Evolutionary conservation across 306 rosid species (phyloP), one percentile per base, ranked within the genome.

Genomic region (Quercus gilva): DNA sequence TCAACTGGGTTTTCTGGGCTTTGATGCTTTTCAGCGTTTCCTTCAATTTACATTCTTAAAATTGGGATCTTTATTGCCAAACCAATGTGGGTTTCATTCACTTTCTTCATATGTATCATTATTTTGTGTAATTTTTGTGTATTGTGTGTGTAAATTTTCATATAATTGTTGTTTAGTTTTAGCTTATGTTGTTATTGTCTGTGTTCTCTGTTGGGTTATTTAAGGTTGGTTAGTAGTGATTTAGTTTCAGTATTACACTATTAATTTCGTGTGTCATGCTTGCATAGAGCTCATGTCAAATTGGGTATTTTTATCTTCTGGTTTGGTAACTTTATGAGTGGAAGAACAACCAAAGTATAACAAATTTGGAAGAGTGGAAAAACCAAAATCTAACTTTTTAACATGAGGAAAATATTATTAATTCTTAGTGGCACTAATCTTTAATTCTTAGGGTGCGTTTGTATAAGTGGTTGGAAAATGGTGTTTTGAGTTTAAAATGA

Each of bases 1-100:
- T 53, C 19, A 74, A 51, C 51, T 75, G 43, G 81, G 15, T 19
- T 18, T 72, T 74, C 31, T 14, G 45, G 76, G 64, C 49, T 72
- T 55, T 43, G 65, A n/a, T 29, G 8, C 17, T 67, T 67, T 35
- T 67, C 72, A 35, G 8, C 17, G 7, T 33, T 19, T 35, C 35
- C 52, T 33, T 3, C 25, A 35, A 67, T 28, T 33, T 33, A 28
- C n/a, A 35, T 19, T 15, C 21, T 33, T 67, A n/a, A 67, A 67
- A 52, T 1, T 7, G 26, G 26, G 25, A 67, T 35, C 18, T 19
- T 33, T 49, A 9, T 35, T 35, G 72, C 52, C 49, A 29, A 28
- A 29, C 15, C 21, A 28, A 4, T 64, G n/a, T 67, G 71, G 51
- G 26, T 17, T 14, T 17, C 17, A 67, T 35, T 67, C 71, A 67